A percentile compares a stretch with the other conserved stretches of the same genome.
Evolutionary conservation across 2,329 filamentous ascomycete species (phyloP).

Genomic region (Fusarium nanum): DNA sequence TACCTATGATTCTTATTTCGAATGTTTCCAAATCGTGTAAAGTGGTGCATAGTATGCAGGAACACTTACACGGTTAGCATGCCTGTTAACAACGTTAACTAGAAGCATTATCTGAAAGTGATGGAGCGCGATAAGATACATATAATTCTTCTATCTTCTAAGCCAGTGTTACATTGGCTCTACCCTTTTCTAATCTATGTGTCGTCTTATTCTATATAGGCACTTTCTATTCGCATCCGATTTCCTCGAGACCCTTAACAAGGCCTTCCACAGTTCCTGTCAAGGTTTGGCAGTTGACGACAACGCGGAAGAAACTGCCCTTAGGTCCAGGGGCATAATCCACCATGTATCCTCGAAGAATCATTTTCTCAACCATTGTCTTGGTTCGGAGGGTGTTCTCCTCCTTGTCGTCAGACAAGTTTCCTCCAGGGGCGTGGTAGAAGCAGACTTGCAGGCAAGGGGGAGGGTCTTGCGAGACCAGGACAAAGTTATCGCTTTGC

Average conservation of each 20-base stretch:
- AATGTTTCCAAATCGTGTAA: not conserved
- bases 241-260: conserved; percentile 64
- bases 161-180: not conserved
- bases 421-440: conserved; percentile 75
- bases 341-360: conserved; percentile 67
- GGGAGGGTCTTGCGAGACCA: conserved; percentile 81
- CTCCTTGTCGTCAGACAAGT: conserved; percentile 55
- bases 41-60: not conserved
- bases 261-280: conserved; percentile 64
- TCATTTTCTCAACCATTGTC: conserved; percentile 60
- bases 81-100: not conserved
- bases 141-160: not conserved
- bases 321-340: conserved; percentile 69
- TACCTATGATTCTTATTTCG: not conserved
- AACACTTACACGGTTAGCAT: not conserved
- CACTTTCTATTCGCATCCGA: conserved; percentile 48
- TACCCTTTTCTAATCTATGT: not conserved
- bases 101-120: not conserved
- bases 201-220: not conserved
- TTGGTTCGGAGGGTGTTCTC: conserved; percentile 64
- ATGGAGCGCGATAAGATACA: not conserved
- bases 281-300: conserved; percentile 68
- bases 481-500: conserved; percentile 68
- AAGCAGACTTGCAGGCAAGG: conserved; percentile 96
- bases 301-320: conserved; percentile 70